phyloP scores from a whole-genome alignment of 148 eudicot species.

The Dianthus caryophyllus region DNA sequence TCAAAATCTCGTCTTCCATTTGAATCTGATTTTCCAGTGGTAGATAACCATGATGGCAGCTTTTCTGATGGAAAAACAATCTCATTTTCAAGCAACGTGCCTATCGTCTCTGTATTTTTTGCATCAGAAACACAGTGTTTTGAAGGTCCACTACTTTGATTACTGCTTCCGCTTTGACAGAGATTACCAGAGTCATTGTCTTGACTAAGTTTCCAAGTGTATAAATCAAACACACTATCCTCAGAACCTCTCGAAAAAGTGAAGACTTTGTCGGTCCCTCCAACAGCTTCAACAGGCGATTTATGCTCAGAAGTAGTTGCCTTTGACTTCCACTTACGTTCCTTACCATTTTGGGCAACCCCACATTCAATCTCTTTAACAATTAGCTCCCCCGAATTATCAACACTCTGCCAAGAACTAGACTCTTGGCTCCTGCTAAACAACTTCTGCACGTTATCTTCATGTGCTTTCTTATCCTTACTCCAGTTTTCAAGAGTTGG shows the following conservation, averaged over 20 bases:
- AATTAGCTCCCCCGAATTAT: conserved; percentile 67
- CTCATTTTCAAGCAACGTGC: conserved; percentile 46
- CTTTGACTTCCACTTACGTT: conserved; percentile 41
- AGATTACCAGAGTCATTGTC: conserved; percentile 33
- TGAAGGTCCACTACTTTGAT: conserved; percentile 8
- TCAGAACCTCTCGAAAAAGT: conserved; percentile 43
- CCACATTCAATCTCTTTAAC: conserved; percentile 86
- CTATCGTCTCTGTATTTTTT: conserved; percentile 25
- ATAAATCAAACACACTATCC: conserved; percentile 66
- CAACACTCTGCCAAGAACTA: conserved; percentile 34
- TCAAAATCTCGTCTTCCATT: conserved; percentile 10
- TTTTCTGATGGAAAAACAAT: conserved; percentile 32
- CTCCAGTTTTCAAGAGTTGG: conserved; percentile 41
- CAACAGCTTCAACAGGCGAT: conserved; percentile 28
- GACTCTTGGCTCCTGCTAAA: conserved; percentile 29
- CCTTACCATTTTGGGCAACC: conserved; percentile 43
- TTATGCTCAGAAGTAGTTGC: conserved; percentile 28
- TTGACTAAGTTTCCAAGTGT: conserved; percentile 51
- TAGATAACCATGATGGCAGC: conserved; percentile 50
- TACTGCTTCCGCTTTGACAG: neutral
- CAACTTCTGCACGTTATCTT: conserved; percentile 32
- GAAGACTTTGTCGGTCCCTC: conserved; percentile 45
- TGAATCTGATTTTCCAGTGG: conserved; percentile 38
- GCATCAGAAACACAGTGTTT: conserved; percentile 36
- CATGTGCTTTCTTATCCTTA: conserved; percentile 28